phyloP scores from a whole-genome alignment of 129 eudicot genomes.

The Chrysanthemum seticuspe region DNA sequence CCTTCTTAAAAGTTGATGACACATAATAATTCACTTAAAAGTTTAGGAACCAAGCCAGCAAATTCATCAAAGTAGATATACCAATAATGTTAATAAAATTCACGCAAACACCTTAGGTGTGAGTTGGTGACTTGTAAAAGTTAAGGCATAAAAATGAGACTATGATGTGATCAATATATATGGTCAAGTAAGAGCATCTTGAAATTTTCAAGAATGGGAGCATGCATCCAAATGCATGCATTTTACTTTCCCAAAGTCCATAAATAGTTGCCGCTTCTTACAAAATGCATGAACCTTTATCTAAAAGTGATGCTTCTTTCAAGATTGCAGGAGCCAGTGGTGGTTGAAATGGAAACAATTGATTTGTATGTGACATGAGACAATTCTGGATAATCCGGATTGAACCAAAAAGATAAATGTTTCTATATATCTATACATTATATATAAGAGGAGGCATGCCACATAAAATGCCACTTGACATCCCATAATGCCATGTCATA shows the following conservation, averaged over 20 bases:
- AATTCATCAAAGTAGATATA: too few relatives aligned
- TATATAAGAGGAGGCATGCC: too few relatives aligned
- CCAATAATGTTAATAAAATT: too few relatives aligned
- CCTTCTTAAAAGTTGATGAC: too few relatives aligned
- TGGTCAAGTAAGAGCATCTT: neutral
- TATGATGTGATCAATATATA: neutral
- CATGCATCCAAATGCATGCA: constrained; percentile 23
- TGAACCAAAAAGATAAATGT: neutral
- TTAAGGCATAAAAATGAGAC: neutral
- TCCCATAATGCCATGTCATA: too few relatives aligned
- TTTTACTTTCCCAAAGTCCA: constrained; percentile 5
- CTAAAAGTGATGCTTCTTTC: neutral
- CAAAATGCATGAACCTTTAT: constrained; percentile 25
- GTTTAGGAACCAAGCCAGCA: too few relatives aligned
- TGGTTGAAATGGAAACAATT: neutral
- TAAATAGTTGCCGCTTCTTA: neutral
- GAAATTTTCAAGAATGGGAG: constrained; percentile 3
- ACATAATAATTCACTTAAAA: too few relatives aligned
- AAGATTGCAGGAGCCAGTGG: constrained; percentile 11
- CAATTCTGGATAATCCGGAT: constrained; percentile 14
- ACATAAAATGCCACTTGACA: too few relatives aligned
- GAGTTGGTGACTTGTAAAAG: constrained; percentile 1
- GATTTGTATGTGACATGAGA: constrained; percentile 2
- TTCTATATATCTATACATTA: too few relatives aligned
- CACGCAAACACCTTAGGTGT: neutral